These are phyloP conservation scores for Stephania japonica DNA, from an alignment of 164 flowering plant species.

Conservation along the genomic window DNA sequence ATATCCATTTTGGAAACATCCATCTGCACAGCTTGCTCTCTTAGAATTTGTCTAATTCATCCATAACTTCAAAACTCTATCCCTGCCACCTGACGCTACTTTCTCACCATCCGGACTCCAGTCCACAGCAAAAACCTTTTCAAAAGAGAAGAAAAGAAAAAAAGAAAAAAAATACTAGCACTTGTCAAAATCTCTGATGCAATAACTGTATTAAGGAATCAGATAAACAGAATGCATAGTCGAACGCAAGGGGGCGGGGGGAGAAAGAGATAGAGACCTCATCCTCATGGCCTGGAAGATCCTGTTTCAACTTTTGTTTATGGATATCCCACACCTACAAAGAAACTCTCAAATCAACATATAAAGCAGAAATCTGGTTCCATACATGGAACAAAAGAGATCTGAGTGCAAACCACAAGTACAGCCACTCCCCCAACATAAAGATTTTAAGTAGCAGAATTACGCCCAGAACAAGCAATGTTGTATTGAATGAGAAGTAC, in stretches of 20 bases:
- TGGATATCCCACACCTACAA: conserved; percentile 64
- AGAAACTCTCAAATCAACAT: not conserved
- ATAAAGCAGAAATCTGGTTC: not conserved
- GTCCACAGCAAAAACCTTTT: conserved; percentile 90
- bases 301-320: conserved; percentile 74
- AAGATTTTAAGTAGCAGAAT: not conserved
- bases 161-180: not conserved
- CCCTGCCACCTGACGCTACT: conserved; percentile 95
- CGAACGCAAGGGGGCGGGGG: not conserved
- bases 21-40: not conserved
- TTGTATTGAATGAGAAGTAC: conserved; percentile 23
- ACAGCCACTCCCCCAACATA: not conserved
- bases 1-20: not conserved
- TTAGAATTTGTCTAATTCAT: conserved; percentile 41
- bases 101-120: conserved; percentile 99
- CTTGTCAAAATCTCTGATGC: not conserved
- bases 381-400: not conserved
- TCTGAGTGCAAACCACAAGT: not conserved
- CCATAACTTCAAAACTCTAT: conserved; percentile 82
- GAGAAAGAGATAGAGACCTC: conserved; percentile 46
- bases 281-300: conserved; percentile 98
- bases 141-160: not conserved
- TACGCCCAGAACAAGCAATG: not conserved
- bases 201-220: not conserved
- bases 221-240: no score